phyloP scores from a whole-genome alignment of 129 eudicot species.

The Mikania micrantha region DNA sequence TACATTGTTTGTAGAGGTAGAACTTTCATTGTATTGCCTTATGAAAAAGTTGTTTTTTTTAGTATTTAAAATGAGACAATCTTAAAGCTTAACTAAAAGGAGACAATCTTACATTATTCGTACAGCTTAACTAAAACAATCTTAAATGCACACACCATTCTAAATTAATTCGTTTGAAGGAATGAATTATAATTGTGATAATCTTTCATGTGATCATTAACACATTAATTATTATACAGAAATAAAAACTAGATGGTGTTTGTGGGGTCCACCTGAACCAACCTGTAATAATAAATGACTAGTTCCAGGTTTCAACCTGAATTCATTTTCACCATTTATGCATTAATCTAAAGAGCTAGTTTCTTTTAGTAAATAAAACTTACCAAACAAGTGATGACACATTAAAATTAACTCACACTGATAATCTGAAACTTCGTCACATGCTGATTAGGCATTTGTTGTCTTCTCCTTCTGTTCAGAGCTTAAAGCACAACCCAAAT shows the following conservation, averaged over 20 bases:
- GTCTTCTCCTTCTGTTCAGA: constrained; percentile 33
- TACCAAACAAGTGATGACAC: not conserved
- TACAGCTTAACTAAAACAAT: no score
- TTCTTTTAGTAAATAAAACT: not conserved
- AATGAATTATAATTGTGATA: not conserved
- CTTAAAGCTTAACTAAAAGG: not conserved
- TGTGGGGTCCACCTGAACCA: not conserved
- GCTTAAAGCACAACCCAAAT: constrained; percentile 94
- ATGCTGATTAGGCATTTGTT: constrained; percentile 15
- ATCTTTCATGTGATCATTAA: not conserved
- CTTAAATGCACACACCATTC: not conserved
- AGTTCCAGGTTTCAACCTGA: not conserved
- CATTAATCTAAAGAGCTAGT: not conserved
- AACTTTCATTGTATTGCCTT: not conserved
- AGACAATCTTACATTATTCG: no score
- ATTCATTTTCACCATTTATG: not conserved
- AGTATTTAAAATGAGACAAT: not conserved
- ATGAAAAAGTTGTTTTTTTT: not conserved
- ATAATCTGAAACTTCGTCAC: not conserved
- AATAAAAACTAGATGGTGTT: not conserved
- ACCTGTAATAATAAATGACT: not conserved
- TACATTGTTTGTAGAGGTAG: not conserved
- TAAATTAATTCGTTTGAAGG: not conserved
- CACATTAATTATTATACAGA: not conserved
- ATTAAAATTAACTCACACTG: not conserved